Conservation (phyloP, 768 basidiomycete species). For the Artomyces pyxidatus region DNA sequence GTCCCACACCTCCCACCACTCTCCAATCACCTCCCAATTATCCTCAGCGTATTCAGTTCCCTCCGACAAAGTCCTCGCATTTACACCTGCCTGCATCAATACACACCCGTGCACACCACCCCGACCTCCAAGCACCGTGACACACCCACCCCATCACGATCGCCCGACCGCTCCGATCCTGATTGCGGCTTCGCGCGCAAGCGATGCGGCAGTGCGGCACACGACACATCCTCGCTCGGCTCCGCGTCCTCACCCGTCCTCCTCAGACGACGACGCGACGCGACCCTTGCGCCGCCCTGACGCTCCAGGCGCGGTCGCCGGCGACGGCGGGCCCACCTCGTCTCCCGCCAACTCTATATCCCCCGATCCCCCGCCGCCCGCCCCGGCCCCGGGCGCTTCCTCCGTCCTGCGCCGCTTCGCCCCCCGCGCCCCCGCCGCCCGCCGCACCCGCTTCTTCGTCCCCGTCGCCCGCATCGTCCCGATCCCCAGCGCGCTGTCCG, state of each 20-base stretch:
- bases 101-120: no score
- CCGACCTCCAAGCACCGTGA: neutral
- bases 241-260: neutral
- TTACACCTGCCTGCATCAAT: no score
- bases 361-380: neutral
- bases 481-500: constrained; percentile 32
- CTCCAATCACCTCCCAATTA: no score
- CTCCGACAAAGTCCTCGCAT: no score
- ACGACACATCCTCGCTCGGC: neutral
- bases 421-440: constrained; percentile 27
- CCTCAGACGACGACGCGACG: neutral
- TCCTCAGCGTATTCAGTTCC: no score
- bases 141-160: neutral
- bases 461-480: constrained; percentile 42
- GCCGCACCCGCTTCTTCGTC: constrained; percentile 37
- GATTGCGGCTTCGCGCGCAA: neutral
- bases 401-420: constrained; percentile 15
- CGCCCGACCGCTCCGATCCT: neutral
- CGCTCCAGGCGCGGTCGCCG: neutral
- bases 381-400: constrained; percentile 17
- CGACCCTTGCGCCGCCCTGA: neutral
- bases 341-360: neutral
- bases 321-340: constrained; percentile 1
- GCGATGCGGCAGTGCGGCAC: neutral
- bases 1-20: no score